Evolutionary conservation across 495 filamentous ascomycete species (phyloP).

Genomic region (Daldinia loculata): DNA sequence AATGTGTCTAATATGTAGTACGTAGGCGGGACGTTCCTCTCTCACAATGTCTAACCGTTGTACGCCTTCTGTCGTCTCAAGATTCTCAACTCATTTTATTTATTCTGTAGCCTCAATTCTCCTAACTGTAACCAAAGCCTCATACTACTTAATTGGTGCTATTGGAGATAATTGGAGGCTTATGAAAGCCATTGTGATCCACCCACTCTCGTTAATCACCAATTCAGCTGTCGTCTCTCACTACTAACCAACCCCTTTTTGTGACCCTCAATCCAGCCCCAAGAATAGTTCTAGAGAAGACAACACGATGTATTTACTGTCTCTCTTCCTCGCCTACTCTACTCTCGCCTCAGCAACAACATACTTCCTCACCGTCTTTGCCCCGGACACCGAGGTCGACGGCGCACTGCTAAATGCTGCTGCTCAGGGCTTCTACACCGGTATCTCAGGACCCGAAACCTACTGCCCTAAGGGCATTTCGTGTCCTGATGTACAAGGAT

Average conservation of each 20-base stretch:
- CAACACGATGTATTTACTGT: slow-evolving; percentile 13
- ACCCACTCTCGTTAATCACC: not conserved
- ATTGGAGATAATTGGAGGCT: not conserved
- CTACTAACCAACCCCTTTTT: not conserved
- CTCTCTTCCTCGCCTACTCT: slow-evolving; percentile 19
- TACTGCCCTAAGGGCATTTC: slow-evolving; percentile 28
- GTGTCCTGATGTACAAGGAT: slow-evolving; percentile 37
- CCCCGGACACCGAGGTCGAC: slow-evolving; percentile 31
- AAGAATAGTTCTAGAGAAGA: not conserved
- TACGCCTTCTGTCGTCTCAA: not conserved
- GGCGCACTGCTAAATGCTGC: slow-evolving; percentile 35
- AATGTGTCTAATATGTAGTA: slow-evolving; percentile 6
- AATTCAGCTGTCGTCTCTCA: no score
- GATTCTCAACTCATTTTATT: not conserved
- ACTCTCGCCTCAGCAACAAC: slow-evolving; percentile 30
- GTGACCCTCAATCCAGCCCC: not conserved
- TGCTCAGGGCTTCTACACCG: slow-evolving; percentile 33
- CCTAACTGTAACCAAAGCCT: not conserved
- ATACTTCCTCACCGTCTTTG: slow-evolving; percentile 36
- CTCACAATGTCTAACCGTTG: slow-evolving; percentile 14
- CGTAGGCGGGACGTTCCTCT: not conserved
- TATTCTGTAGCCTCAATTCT: not conserved
- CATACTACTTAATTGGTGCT: not conserved
- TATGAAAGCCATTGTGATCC: not conserved
- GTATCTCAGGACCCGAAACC: slow-evolving; percentile 29